Evolutionary conservation across 495 filamentous ascomycete genomes (phyloP), one percentile per base, ranked within the genome.

Genomic region (Clohesyomyces aquaticus): DNA sequence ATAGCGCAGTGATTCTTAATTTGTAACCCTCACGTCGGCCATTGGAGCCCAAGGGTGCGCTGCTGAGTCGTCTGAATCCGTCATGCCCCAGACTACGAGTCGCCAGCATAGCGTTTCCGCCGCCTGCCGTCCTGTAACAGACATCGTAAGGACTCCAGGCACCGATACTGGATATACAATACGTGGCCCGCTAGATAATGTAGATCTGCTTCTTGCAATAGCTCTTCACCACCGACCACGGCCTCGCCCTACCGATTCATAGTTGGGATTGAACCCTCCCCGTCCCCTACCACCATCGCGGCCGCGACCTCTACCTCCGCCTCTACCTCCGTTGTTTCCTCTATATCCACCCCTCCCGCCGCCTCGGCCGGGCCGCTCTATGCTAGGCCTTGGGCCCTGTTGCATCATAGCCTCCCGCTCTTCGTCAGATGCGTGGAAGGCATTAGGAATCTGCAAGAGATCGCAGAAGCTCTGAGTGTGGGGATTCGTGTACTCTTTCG

Each of bases 381-480:
- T 9, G 45, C 59, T 46, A 12, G 60, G 57, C 47, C 48, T 32
- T 11, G 72, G 69, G 11, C 71, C 73, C 6, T 56, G 18, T 55
- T 63, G 43, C 74, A 78, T 77, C 64, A 87, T 81, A 59, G 75
- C 78, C 28, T 75, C 72, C 56, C 83, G 82, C 68, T 93, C 89
- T 65, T 88, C 88, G 8, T 90, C 85, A 1, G 72, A 85, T 0
- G 87, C 78, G 63, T 84, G 77, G 77, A 96, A 96, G 42, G 83
- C 80, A 74, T 98, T 93, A 27, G 81, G 77, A 38, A 97, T 89
- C 2, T 84, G 85, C 1, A 96, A 48, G 58, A 96, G 72, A 54
- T 85, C 78, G 72, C 94, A 97, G 74, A 94, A 98, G 18, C 74
- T 71, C 6, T 74, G 74, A 9, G 91, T 97, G 75, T 97, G 93